Percentiles rank a stretch among this genome's conserved stretches.
Evolutionary conservation across 768 basidiomycete genomes (phyloP).

Genomic region (Albatrellus ellisii): DNA sequence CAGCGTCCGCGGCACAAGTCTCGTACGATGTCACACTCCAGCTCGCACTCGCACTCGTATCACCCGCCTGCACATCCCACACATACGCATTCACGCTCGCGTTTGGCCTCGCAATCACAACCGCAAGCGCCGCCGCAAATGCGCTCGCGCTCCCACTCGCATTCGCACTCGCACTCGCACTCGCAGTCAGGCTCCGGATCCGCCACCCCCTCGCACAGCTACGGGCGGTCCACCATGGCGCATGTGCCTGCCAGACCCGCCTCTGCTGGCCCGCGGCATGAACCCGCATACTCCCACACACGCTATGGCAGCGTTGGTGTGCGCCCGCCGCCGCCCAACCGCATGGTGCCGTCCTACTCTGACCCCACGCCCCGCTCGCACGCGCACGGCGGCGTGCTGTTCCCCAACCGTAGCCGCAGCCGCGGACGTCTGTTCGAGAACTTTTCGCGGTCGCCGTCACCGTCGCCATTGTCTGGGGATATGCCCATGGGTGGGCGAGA

Average conservation of each 20-base stretch:
- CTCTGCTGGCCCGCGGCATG: neutral
- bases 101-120: neutral
- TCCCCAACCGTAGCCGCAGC: constrained; percentile 1
- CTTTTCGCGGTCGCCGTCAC: constrained; percentile 12
- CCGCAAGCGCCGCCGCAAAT: neutral
- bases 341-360: constrained; percentile 10
- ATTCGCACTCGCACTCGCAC: neutral
- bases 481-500: constrained; percentile 1
- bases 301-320: neutral
- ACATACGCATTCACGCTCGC: too few species aligned
- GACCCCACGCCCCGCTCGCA: constrained; percentile 10
- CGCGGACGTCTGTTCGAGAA: constrained; percentile 9
- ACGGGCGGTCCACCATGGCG: constrained; percentile 11
- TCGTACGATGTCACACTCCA: neutral
- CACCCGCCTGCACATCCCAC: neutral
- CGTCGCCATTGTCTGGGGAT: neutral
- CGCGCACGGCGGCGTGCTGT: neutral
- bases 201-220: constrained; percentile 8
- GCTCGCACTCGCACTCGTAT: neutral
- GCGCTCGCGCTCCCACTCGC: neutral
- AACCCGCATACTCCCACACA: neutral
- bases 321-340: constrained; percentile 1
- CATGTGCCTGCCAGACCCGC: neutral
- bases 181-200: constrained; percentile 3
- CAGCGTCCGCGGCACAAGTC: neutral